These are phyloP conservation scores for Cadophora sp. DNA, from an alignment of 2,329 filamentous ascomycete genomes.

Conservation along the genomic window DNA sequence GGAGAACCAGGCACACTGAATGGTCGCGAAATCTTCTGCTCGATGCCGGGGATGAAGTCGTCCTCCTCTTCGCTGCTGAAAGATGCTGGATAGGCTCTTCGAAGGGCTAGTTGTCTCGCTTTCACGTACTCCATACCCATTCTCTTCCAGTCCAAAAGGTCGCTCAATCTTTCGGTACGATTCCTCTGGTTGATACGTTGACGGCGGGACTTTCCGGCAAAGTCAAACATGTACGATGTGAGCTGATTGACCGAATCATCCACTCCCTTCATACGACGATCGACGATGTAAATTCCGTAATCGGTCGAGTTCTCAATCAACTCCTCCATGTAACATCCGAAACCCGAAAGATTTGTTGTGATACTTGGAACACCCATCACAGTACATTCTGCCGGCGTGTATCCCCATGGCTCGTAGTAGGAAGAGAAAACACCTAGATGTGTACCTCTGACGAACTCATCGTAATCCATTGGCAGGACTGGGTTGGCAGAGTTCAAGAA, in stretches of 20 bases:
- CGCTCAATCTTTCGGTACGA: slow-evolving; percentile 91
- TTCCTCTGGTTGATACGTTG: slow-evolving; percentile 99
- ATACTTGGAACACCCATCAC: slow-evolving; percentile 99
- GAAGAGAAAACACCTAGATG: slow-evolving; percentile 96
- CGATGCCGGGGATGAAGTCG: slow-evolving; percentile 89
- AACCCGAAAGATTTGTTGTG: slow-evolving; percentile 96
- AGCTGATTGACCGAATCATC: slow-evolving; percentile 98
- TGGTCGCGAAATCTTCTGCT: slow-evolving; percentile 93
- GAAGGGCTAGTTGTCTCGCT: slow-evolving; percentile 88
- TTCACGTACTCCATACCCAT: slow-evolving; percentile 99
- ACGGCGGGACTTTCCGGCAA: slow-evolving; percentile 88
- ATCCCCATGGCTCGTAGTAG: slow-evolving; percentile 99
- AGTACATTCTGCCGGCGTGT: slow-evolving; percentile 96
- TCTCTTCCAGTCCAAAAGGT: slow-evolving; percentile 97
- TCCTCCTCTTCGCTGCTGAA: slow-evolving; percentile 83
- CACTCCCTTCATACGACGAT: slow-evolving; percentile 91
- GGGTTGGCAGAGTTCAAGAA: slow-evolving; percentile 97
- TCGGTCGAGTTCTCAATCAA: slow-evolving; percentile 97
- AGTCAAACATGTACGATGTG: slow-evolving; percentile 91
- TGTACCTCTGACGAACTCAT: slow-evolving; percentile 97
- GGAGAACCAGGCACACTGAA: slow-evolving; percentile 95
- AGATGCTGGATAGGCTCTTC: slow-evolving; percentile 88
- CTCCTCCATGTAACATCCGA: slow-evolving; percentile 99
- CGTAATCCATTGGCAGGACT: slow-evolving; percentile 93
- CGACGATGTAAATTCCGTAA: slow-evolving; percentile 99